Base-by-base conservation (phyloP, 345 rosid species). In the Geranium rotundifolium region DNA sequence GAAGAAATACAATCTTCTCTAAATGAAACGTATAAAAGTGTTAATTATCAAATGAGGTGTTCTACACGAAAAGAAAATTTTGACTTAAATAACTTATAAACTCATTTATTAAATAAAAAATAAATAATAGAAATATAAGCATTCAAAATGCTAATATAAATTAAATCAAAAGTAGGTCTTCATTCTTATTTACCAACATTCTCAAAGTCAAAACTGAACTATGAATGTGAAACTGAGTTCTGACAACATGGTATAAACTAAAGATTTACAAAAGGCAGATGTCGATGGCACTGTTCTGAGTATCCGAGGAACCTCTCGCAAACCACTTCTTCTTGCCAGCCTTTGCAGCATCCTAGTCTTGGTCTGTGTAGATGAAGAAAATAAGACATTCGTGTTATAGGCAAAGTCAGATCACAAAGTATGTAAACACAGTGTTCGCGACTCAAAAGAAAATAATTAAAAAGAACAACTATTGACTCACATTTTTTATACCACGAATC, bases 401-500 rank as follows among this genome's bases (percentile, higher is more conserved):
- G 1, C 10, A 12, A 9, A 2, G 7, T 13, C 50, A 12, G 5
- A 41, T 41, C 1, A 41, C 10, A 13, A 4, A 13, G 10, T 1
- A 41, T 12, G 14, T n/a, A n/a, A n/a, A n/a, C n/a, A n/a, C n/a
- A n/a, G n/a, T n/a, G n/a, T n/a, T n/a, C n/a, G n/a, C n/a, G n/a
- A n/a, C n/a, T n/a, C n/a, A n/a, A n/a, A n/a, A 4, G 8, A 13
- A 41, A 31, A 31, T 7, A 7, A 7, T 31, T 31, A n/a, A 31
- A 31, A 31, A 31, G 3, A 7, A 7, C 14, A 34, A 34, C 50
- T 41, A 41, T 6, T 9, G 1, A 4, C 67, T 67, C 61, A 92
- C 99, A 95, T 93, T 90, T 88, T 93, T 93, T 56, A 93, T 89
- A 60, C 99, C 99, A 1, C 99, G 96, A 60, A 93, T 73, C 80